Percentiles rank a stretch among this genome's conserved stretches.
Evolutionary conservation across 1,284 basidiomycete species (phyloP).

Genomic region (Stygiomarasmius scandens): DNA sequence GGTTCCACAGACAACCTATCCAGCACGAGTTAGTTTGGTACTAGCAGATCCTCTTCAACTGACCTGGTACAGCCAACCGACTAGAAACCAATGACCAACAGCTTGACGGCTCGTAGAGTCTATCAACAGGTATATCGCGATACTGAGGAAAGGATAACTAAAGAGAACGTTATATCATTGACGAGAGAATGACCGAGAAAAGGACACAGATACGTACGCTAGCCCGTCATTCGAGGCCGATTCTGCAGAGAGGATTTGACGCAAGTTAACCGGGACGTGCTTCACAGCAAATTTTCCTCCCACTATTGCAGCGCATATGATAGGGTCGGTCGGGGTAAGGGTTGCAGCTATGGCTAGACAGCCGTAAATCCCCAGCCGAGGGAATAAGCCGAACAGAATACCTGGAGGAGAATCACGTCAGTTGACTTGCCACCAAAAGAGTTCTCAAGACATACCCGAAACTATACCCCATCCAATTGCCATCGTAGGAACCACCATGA

Average conservation of each 20-base stretch:
- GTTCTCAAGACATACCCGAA: constrained; percentile 44
- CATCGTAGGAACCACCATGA: constrained; percentile 80
- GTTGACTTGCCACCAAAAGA: background rate
- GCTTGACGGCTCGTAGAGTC: constrained; percentile 68
- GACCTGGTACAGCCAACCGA: constrained; percentile 74
- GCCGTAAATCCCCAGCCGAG: constrained; percentile 68
- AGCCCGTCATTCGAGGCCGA: constrained; percentile 75
- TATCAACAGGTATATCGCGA: constrained; percentile 86
- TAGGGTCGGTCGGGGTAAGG: constrained; percentile 93
- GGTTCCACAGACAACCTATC: constrained; percentile 85
- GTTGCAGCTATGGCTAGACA: constrained; percentile 88
- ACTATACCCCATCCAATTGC: constrained; percentile 75
- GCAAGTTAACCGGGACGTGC: constrained; percentile 84
- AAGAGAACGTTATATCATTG: too few relatives aligned
- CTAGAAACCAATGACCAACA: constrained; percentile 77
- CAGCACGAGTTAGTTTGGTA: constrained; percentile 42
- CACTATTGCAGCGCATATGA: constrained; percentile 68
- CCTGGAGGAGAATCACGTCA: constrained; percentile 29
- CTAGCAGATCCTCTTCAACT: constrained; percentile 5
- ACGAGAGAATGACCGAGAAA: too few relatives aligned
- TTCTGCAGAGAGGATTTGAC: constrained; percentile 88
- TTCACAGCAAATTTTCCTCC: constrained; percentile 87
- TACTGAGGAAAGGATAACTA: constrained; percentile 89
- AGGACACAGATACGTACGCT: too few relatives aligned
- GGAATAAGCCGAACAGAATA: constrained; percentile 71